Evolutionary conservation across 345 rosid species (phyloP), one percentile per base, ranked within the genome.

Genomic region (Salix koriyanagi): DNA sequence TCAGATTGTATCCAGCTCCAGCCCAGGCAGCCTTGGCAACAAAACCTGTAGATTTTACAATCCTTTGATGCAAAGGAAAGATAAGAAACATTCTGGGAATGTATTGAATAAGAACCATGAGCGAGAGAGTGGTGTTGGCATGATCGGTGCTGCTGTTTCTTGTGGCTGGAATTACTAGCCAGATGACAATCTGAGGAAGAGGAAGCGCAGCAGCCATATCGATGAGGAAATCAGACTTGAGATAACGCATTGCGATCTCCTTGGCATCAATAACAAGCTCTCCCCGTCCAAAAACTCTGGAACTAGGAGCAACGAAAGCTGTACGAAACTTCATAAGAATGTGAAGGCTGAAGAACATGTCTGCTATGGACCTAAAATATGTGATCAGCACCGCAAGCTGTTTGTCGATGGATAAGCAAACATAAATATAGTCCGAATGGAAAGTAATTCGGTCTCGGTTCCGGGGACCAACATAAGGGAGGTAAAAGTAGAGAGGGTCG

Each of bases 201-300:
- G 97, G 97, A 74, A 94, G 91, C 44, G 90, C 80, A 39, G 97
- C 97, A 3, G 97, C 94, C 0, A 92, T 82, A 83, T 94, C 97
- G 32, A 92, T 79, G 32, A 89, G 65, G 42, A 95, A 93, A 85
- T 96, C 98, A 2, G 88, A 70, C 82, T 75, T 87, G 70, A 96
- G 76, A 75, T 93, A 96, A 48, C 90, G 84, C 79, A 34, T 78
- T 14, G 96, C 87, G 66, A 93, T 96, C 87, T 90, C 90, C 71
- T 65, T 81, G 1, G 94, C 76, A 74, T 93, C 99, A 96, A 84
- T 93, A 25, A 91, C 98, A 5, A 96, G 90, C 79, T 93, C 99
- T 6, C 98, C 97, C 0, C 91, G 87, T 13, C 98, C 97, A 44
- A 96, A 93, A 50, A 89, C 94, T 34, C 92, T 79, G 26, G 97